A percentile compares a stretch with the other conserved stretches of the same genome.
Evolutionary conservation across 495 filamentous ascomycete genomes (phyloP).

Genomic region (Aspergillus kassunensis): DNA sequence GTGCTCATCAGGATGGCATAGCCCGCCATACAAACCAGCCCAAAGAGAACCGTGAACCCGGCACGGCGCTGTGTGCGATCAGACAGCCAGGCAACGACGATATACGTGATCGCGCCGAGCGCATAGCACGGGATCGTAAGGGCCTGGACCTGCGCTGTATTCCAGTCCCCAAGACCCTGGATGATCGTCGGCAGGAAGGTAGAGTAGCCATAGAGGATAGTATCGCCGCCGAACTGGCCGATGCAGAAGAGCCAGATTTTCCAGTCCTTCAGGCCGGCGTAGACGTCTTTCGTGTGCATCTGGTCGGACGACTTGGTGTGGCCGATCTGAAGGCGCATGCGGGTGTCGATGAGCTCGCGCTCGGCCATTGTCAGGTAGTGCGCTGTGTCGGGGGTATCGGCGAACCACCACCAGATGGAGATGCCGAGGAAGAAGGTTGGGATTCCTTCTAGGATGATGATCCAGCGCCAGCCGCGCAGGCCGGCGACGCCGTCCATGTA

Average conservation of each 20-base stretch:
- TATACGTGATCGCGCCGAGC: constrained; percentile 38
- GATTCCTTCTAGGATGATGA: constrained; percentile 54
- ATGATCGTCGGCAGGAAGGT: constrained; percentile 59
- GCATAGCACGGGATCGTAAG: constrained; percentile 45
- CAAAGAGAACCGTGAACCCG: constrained; percentile 27
- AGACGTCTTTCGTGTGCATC: constrained; percentile 51
- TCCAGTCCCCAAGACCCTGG: constrained; percentile 46
- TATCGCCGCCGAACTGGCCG: constrained; percentile 50
- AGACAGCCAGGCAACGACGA: constrained; percentile 38
- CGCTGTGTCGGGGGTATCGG: constrained; percentile 51
- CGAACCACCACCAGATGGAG: constrained; percentile 51
- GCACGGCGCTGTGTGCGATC: constrained; percentile 23
- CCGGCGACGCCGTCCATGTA: constrained; percentile 42
- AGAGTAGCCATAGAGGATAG: constrained; percentile 55
- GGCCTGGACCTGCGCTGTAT: constrained; percentile 40
- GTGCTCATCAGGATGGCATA: constrained; percentile 27
- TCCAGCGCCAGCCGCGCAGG: constrained; percentile 27
- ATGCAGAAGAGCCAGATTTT: constrained; percentile 39
- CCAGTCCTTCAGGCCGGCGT: constrained; percentile 36
- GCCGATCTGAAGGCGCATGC: constrained; percentile 12
- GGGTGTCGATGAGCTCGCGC: constrained; percentile 40
- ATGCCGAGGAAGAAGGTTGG: constrained; percentile 47
- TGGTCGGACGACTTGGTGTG: constrained; percentile 28
- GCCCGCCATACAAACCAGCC: background rate
- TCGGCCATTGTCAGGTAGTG: constrained; percentile 51